These are phyloP conservation scores for Aspergillus tanneri DNA, from an alignment of 2,329 filamentous ascomycete genomes.

Conservation along the genomic window DNA sequence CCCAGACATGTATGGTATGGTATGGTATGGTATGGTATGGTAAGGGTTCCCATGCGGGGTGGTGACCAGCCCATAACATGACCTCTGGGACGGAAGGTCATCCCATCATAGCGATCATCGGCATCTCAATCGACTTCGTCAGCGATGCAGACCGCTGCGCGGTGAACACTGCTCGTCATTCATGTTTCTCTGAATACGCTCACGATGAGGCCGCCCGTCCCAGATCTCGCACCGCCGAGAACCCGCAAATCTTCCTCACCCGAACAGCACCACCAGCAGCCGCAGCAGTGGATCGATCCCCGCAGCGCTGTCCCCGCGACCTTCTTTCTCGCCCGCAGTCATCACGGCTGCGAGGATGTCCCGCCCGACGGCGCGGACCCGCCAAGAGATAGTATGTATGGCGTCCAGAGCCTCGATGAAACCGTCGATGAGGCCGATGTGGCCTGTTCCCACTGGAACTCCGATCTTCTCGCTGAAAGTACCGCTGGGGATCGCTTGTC, in stretches of 20 bases:
- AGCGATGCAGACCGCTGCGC: too few species aligned
- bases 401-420: slow-evolving; percentile 58
- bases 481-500: background rate
- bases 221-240: slow-evolving; percentile 33
- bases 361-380: slow-evolving; percentile 31
- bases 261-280: slow-evolving; percentile 27
- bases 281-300: slow-evolving; percentile 37
- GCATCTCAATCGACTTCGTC: too few species aligned
- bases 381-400: slow-evolving; percentile 51
- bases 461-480: background rate
- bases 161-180: too few species aligned
- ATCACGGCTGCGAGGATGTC: slow-evolving; percentile 41
- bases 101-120: too few species aligned
- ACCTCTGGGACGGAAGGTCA: too few species aligned
- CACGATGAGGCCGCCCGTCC: slow-evolving; percentile 41
- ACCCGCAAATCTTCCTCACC: slow-evolving; percentile 39
- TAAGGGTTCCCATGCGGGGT: too few species aligned
- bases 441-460: slow-evolving; percentile 11
- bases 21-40: too few species aligned
- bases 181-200: slow-evolving; percentile 1
- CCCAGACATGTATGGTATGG: too few species aligned
- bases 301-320: slow-evolving; percentile 50
- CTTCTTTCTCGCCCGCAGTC: slow-evolving; percentile 60
- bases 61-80: too few species aligned
- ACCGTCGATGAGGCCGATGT: slow-evolving; percentile 45